Evolutionary conservation across 1,284 basidiomycete genomes (phyloP).

Genomic region (Leccinum griseonigrum): DNA sequence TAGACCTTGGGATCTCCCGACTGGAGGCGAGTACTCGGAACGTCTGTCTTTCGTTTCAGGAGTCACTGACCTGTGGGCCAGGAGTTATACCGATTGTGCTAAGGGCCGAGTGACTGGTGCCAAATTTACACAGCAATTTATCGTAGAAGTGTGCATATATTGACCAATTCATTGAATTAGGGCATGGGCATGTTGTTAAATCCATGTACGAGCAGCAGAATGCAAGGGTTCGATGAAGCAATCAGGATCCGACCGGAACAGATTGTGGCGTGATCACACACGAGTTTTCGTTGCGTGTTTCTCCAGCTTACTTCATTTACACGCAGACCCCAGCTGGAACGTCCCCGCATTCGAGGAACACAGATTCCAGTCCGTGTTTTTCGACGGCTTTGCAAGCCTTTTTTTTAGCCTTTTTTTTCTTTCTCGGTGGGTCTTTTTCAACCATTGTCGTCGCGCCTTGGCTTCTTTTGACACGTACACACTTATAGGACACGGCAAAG

Average conservation of each 20-base stretch:
- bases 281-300: too few species aligned
- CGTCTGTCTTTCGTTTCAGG: background rate
- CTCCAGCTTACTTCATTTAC: too few species aligned
- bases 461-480: too few species aligned
- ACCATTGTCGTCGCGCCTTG: too few species aligned
- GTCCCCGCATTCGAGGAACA: too few species aligned
- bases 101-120: slow-evolving; percentile 12
- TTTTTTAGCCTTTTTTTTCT: too few species aligned
- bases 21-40: slow-evolving; percentile 49
- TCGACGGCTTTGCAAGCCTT: too few species aligned
- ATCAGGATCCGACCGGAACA: background rate
- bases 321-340: too few species aligned
- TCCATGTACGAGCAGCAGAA: slow-evolving; percentile 1
- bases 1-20: slow-evolving; percentile 45
- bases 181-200: background rate
- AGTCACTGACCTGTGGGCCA: slow-evolving; percentile 11
- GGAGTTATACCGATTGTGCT: slow-evolving; percentile 29
- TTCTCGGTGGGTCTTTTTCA: too few species aligned
- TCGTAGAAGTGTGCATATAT: background rate
- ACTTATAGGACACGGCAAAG: too few species aligned
- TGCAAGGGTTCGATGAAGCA: background rate
- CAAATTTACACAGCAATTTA: slow-evolving; percentile 14
- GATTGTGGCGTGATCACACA: too few species aligned
- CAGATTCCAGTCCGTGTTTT: too few species aligned
- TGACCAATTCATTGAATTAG: background rate